Conservation (phyloP, 148 eudicot species). For the Dianthus caryophyllus region DNA sequence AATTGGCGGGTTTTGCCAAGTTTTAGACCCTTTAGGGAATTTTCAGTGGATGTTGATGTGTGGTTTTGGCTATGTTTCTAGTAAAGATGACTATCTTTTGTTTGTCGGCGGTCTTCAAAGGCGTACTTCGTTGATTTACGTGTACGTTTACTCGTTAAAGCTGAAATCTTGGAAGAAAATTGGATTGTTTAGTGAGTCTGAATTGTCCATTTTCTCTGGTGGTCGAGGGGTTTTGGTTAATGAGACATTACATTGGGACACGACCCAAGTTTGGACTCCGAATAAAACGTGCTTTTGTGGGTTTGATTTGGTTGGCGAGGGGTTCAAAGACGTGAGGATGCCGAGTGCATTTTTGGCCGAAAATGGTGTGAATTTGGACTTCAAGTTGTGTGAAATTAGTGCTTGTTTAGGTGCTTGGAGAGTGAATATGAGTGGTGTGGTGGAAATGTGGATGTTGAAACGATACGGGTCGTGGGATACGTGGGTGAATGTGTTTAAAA, state of each 20-base stretch:
- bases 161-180: slow-evolving; percentile 27
- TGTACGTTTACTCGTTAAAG: slow-evolving; percentile 27
- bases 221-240: slow-evolving; percentile 33
- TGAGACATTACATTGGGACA: slow-evolving; percentile 32
- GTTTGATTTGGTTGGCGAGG: slow-evolving; percentile 26
- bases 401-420: slow-evolving; percentile 29
- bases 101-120: slow-evolving; percentile 31
- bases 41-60: slow-evolving; percentile 24
- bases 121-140: slow-evolving; percentile 19
- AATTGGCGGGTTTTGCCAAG: slow-evolving; percentile 6
- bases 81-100: slow-evolving; percentile 26
- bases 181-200: slow-evolving; percentile 11
- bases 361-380: slow-evolving; percentile 8
- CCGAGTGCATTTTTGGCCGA: slow-evolving; percentile 15
- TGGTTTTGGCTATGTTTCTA: slow-evolving; percentile 30
- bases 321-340: slow-evolving; percentile 23
- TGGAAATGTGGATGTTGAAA: slow-evolving; percentile 29
- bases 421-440: slow-evolving; percentile 16
- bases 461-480: slow-evolving; percentile 25
- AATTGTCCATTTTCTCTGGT: slow-evolving; percentile 19
- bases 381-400: slow-evolving; percentile 24
- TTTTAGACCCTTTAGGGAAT: slow-evolving; percentile 29
- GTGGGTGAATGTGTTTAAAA: slow-evolving; percentile 23
- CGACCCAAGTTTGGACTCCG: slow-evolving; percentile 18
- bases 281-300: slow-evolving; percentile 14